Evolutionary conservation across 352 stramenopile species (phyloP), one percentile per base, ranked within the genome.

Genomic region (Phytophthora pistaciae): DNA sequence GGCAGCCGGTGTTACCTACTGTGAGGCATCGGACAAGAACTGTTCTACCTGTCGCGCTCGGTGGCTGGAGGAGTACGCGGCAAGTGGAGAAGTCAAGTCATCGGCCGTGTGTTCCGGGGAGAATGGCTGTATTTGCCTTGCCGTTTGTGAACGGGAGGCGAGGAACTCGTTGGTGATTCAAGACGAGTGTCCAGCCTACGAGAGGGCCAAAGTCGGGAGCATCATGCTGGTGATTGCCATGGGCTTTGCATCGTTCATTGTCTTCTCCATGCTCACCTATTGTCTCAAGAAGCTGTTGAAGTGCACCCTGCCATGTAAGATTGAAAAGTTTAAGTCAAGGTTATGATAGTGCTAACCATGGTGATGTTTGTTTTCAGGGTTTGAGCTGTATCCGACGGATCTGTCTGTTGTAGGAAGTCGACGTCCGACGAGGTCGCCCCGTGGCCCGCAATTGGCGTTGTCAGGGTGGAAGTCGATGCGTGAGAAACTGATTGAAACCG

Each of bases 1-100:
- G 6, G 64, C 75, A 9, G 23, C 38, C 40, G 88, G 79, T 63
- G 23, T 60, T 53, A 80, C 70, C 9, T 91, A 91, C 68, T 91
- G 84, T 52, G 72, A 73, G 20, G 1, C n/a, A 4, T 69, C 67
- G 27, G 84, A 91, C 40, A 20, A 27, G 18, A 25, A 55, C 13
- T 91, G 84, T 49, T 60, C 42, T 5, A 42, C 29, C 10, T 91
- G 84, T 58, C 70, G 68, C 8, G 18, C 44, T 7, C 66, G n/a
- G 1, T 78, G 69, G 69, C 9, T 77, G 46, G 42, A 76, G 64
- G 69, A 72, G 52, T 72, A 69, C 46, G 57, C 64, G 48, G 31
- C 58, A 21, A 67, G 38, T 33, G 64, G 69, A 25, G 42, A 68
- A 36, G 44, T 72, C 20, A 64, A 60, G 13, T 70, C 63, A 27